Conservation (phyloP, 306 rosid species). For the Crotalaria pallida region DNA sequence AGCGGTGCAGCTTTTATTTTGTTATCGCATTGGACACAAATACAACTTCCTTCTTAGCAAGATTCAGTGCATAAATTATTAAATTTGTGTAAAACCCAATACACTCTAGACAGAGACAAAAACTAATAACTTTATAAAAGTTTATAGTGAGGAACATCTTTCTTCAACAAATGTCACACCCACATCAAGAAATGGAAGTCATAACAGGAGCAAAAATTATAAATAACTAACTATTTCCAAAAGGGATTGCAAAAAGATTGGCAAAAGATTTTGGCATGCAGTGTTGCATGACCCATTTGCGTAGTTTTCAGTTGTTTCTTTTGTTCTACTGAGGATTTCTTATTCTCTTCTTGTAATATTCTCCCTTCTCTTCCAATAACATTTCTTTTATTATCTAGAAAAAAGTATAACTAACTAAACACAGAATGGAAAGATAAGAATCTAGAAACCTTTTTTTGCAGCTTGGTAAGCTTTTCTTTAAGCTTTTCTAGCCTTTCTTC, state of each 20-base stretch:
- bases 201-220: neutral
- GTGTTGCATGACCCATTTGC: too few species aligned
- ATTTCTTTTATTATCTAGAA: too few species aligned
- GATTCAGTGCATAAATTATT: neutral
- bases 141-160: neutral
- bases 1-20: neutral
- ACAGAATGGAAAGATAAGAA: slow-evolving; percentile 1
- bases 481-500: slow-evolving; percentile 40
- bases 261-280: too few species aligned
- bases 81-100: neutral
- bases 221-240: too few species aligned
- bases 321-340: too few species aligned
- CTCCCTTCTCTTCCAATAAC: too few species aligned
- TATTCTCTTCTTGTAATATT: too few species aligned
- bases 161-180: neutral
- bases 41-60: neutral
- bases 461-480: slow-evolving; percentile 34
- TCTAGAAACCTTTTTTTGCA: slow-evolving; percentile 61
- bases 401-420: too few species aligned
- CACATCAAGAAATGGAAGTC: neutral
- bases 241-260: too few species aligned
- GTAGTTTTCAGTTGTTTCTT: too few species aligned
- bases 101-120: neutral
- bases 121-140: neutral
- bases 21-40: neutral